Evolutionary conservation across 306 rosid species (phyloP).

Genomic region (Fragaria vesca): DNA sequence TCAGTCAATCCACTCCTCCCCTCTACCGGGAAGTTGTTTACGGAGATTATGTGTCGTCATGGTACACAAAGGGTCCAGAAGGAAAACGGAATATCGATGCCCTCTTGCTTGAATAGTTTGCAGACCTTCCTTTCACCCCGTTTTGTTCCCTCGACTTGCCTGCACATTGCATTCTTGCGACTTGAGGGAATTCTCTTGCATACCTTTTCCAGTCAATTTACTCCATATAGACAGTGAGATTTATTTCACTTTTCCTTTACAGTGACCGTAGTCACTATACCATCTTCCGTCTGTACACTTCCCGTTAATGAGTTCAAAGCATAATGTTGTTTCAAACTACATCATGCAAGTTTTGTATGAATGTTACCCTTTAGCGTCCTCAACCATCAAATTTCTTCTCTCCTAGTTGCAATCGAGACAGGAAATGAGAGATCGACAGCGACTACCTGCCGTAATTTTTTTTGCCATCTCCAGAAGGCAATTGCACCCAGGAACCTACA

Average conservation of each 20-base stretch:
- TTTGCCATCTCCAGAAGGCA: background rate
- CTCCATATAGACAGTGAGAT: background rate
- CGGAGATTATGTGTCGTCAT: conserved; percentile 66
- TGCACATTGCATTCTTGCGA: background rate
- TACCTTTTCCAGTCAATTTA: background rate
- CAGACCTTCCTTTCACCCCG: background rate
- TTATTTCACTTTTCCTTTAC: background rate
- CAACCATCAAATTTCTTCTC: background rate
- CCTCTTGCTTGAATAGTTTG: conserved; percentile 31
- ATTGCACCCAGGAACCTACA: background rate
- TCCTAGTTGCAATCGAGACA: background rate
- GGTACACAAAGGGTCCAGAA: conserved; percentile 87
- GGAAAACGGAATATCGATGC: conserved; percentile 82
- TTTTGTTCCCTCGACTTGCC: background rate
- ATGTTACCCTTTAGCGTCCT: background rate
- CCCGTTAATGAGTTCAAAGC: background rate
- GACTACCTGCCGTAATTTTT: background rate
- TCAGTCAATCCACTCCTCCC: conserved; percentile 49
- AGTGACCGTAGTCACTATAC: background rate
- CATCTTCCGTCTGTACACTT: background rate
- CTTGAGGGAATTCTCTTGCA: background rate
- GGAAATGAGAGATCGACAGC: background rate
- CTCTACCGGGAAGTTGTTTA: conserved; percentile 61
- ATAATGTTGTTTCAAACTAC: background rate
- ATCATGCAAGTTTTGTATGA: too few species aligned